These are phyloP conservation scores for Pichia rugopelliculosa DNA, from an alignment of 805 yeast species.

Conservation along the genomic window DNA sequence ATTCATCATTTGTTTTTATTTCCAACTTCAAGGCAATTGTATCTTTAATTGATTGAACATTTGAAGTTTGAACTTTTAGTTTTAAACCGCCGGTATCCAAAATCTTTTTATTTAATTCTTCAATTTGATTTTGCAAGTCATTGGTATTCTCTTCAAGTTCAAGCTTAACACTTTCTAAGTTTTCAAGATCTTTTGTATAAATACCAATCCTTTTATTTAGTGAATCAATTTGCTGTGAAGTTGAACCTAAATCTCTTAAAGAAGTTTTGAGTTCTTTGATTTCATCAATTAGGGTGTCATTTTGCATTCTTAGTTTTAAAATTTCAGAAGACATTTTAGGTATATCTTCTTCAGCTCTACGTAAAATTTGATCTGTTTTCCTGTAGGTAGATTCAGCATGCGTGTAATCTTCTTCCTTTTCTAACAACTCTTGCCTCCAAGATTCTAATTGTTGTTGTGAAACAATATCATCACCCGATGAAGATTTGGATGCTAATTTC, in stretches of 20 bases:
- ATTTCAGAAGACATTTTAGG: slow-evolving; percentile 63
- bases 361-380: slow-evolving; percentile 55
- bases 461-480: slow-evolving; percentile 21
- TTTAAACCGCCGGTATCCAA: slow-evolving; percentile 90
- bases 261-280: slow-evolving; percentile 38
- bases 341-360: slow-evolving; percentile 50
- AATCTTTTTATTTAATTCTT: slow-evolving; percentile 61
- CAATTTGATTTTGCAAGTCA: slow-evolving; percentile 49
- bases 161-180: slow-evolving; percentile 22
- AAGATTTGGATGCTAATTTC: slow-evolving; percentile 41
- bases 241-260: slow-evolving; percentile 31
- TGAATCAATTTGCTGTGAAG: slow-evolving; percentile 28
- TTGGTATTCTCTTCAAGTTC: slow-evolving; percentile 46
- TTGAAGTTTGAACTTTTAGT: slow-evolving; percentile 69
- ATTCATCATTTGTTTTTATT: slow-evolving; percentile 49
- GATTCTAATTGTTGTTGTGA: slow-evolving; percentile 51
- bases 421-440: slow-evolving; percentile 44
- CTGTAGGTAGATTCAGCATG: slow-evolving; percentile 36
- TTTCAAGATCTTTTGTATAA: slow-evolving; percentile 32
- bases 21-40: slow-evolving; percentile 53
- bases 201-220: slow-evolving; percentile 13
- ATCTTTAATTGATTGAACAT: slow-evolving; percentile 68
- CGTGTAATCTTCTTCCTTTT: slow-evolving; percentile 36
- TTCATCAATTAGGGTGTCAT: slow-evolving; percentile 52
- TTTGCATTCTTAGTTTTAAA: slow-evolving; percentile 55